phyloP scores from a whole-genome alignment of 495 filamentous ascomycete species.

The Tuber aestivum region DNA sequence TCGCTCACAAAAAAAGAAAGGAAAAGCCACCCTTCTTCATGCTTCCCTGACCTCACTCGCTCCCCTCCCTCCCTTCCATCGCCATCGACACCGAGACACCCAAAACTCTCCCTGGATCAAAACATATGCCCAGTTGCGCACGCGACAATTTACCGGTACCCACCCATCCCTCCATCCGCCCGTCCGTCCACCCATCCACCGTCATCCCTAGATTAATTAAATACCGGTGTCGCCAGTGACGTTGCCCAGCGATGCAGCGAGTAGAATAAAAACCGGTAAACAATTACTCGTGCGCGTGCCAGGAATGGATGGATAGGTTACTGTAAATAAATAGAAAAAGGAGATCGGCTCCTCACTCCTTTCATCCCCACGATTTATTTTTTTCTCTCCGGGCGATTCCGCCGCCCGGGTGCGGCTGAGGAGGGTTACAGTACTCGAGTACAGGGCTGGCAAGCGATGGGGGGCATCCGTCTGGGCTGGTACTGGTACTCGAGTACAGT shows the following conservation, averaged over 20 bases:
- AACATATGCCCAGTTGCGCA: too few species aligned
- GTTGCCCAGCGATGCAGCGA: neutral
- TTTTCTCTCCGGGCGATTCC: neutral
- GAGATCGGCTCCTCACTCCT: neutral
- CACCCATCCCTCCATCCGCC: neutral
- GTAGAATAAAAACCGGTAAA: neutral
- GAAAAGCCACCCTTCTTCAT: neutral
- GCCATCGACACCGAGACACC: too few species aligned
- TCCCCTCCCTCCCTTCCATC: too few species aligned
- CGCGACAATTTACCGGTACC: slow-evolving; percentile 1
- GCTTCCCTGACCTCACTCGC: neutral
- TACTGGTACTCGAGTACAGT: too few species aligned
- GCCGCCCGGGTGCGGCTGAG: neutral
- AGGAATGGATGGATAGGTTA: too few species aligned
- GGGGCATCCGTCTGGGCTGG: neutral
- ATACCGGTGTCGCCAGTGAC: neutral
- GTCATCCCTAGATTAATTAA: neutral
- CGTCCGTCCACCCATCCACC: neutral
- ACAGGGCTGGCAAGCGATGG: neutral
- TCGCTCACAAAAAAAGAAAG: neutral
- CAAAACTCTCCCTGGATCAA: too few species aligned
- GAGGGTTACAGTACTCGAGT: too few species aligned
- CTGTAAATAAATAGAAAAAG: too few species aligned
- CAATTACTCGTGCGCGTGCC: too few species aligned
- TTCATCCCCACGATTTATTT: neutral